These are phyloP conservation scores for Lepidium aucheri DNA, from an alignment of 345 rosid species.

Conservation along the genomic window DNA sequence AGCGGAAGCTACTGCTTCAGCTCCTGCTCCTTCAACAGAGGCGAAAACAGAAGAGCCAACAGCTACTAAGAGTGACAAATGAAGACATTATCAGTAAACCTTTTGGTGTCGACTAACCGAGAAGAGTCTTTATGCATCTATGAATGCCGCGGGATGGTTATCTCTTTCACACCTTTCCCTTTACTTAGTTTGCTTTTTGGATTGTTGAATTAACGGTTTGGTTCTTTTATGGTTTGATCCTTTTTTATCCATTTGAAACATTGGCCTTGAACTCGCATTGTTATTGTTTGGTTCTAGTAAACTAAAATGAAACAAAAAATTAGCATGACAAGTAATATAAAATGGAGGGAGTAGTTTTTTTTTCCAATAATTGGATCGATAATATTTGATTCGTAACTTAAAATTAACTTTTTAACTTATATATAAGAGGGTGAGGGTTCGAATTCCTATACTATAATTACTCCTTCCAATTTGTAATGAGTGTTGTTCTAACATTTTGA, in stretches of 20 bases:
- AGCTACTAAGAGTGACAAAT: slow-evolving; percentile 8
- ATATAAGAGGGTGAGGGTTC: too few relatives aligned
- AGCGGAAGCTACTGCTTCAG: slow-evolving; percentile 13
- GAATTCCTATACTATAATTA: too few relatives aligned
- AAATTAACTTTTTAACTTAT: too few relatives aligned
- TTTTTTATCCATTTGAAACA: background rate
- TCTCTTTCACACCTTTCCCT: background rate
- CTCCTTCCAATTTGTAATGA: too few relatives aligned
- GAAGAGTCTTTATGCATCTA: slow-evolving; percentile 10
- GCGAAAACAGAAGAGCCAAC: slow-evolving; percentile 3
- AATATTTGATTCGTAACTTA: too few relatives aligned
- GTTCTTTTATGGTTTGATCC: slow-evolving; percentile 7
- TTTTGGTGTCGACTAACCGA: background rate
- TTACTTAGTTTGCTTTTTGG: slow-evolving; percentile 1
- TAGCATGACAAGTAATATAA: too few relatives aligned
- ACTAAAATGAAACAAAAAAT: too few relatives aligned
- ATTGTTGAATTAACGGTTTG: slow-evolving; percentile 3
- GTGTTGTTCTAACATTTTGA: too few relatives aligned
- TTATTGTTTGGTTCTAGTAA: slow-evolving; percentile 2
- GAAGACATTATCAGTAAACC: slow-evolving; percentile 1
- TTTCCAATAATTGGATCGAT: too few relatives aligned
- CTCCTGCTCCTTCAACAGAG: slow-evolving; percentile 7
- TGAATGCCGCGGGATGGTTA: slow-evolving; percentile 2
- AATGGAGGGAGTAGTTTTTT: too few relatives aligned
- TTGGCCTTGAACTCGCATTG: slow-evolving; percentile 12